phyloP scores from a whole-genome alignment of 306 rosid species.

The Castanopsis chinensis region DNA sequence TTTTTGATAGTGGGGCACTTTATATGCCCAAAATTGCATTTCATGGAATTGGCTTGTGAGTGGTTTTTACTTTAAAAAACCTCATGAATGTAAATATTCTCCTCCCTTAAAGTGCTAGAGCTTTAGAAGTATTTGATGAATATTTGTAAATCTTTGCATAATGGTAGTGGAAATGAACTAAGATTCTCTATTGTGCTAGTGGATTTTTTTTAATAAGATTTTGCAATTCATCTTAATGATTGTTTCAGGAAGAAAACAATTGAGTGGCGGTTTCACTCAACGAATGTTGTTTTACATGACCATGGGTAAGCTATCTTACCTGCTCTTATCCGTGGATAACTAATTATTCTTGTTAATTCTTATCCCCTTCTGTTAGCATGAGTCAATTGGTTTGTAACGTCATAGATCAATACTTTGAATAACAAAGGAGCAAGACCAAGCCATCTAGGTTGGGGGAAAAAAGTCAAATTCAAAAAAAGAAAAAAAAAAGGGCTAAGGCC shows the following conservation, averaged over 20 bases:
- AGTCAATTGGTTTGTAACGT: neutral
- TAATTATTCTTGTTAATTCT: neutral
- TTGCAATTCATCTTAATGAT: slow-evolving; percentile 1
- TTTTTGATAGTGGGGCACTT: too few relatives aligned
- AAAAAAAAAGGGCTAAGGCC: too few relatives aligned
- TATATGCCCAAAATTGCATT: too few relatives aligned
- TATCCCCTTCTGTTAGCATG: neutral
- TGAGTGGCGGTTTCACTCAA: slow-evolving; percentile 74
- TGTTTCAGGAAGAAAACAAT: slow-evolving; percentile 68
- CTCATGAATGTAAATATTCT: too few relatives aligned
- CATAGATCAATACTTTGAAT: neutral
- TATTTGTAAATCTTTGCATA: too few relatives aligned
- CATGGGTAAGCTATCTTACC: slow-evolving; percentile 63
- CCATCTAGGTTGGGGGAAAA: too few relatives aligned
- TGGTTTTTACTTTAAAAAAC: too few relatives aligned
- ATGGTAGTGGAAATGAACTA: neutral
- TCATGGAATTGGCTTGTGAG: too few relatives aligned
- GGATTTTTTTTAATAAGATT: neutral
- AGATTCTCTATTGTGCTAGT: neutral
- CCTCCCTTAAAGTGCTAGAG: too few relatives aligned
- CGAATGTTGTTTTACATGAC: slow-evolving; percentile 53
- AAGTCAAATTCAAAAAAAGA: too few relatives aligned
- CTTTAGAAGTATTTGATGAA: too few relatives aligned
- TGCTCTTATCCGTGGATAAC: neutral
- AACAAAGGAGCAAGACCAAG: too few relatives aligned